Evolutionary conservation across 495 filamentous ascomycete species (phyloP), one percentile per base, ranked within the genome.

Genomic region (Chaetomium tenue): DNA sequence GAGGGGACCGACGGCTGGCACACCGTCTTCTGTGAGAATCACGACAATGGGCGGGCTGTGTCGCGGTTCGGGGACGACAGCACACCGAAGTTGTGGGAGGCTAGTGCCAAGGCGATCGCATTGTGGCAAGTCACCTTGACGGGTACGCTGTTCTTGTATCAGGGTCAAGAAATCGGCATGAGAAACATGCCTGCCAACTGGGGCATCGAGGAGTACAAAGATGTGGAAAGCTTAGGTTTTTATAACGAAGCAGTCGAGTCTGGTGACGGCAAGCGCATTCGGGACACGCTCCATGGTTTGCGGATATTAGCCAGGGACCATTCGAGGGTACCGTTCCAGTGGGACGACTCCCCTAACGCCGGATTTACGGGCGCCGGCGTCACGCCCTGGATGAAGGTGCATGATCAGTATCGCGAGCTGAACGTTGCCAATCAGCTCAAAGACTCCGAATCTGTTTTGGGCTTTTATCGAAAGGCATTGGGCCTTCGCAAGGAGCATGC

Each of bases 131-230:
- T 78, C 2, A 69, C 66, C 0, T 50, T 74, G 40, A 67, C 56
- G 1, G 71, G 73, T 9, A 74, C 70, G 5, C 46, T 87, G 5
- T 91, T 85, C 63, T 69, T 91, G 5, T 90, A 89, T 65, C 87
- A 91, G 70, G 89, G 89, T 1, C 86, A 91, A 67, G 89, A 91
- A 69, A 70, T 91, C 8, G 89, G 86, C 0, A 87, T 88, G 82
- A 75, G 81, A 3, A 91, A 91, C 68, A 79, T 86, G n/a, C 87
- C 89, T 0, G 48, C 65, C 2, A 70, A 77, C 11, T 89, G 86
- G 86, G 75, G 69, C 0, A 82, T 88, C 13, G 81, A 83, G 18
- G 83, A 89, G 66, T 90, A 88, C 71, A 85, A 86, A 66, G 88
- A 91, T 63, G 78, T 89, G 40, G 87, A 88, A 63, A 83, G 81